Evolutionary conservation across 2,329 filamentous ascomycete genomes (phyloP).

Genomic region (Dactylellina leptospora): DNA sequence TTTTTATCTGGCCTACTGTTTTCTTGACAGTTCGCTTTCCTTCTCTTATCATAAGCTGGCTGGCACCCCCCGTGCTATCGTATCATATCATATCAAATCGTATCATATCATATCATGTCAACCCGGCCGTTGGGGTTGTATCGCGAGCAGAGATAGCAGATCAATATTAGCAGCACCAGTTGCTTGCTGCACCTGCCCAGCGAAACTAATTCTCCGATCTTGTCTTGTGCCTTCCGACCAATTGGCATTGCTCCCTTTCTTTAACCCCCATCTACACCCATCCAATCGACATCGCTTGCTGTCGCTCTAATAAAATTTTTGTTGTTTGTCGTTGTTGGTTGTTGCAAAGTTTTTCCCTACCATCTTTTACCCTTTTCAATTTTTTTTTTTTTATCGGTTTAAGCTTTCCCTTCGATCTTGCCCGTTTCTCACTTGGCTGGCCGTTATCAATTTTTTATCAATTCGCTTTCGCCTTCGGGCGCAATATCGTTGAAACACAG

Average conservation of each 20-base stretch:
- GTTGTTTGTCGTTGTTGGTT: slow-evolving; percentile 56
- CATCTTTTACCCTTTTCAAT: background rate
- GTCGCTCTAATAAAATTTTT: slow-evolving; percentile 50
- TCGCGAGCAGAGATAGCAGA: slow-evolving; percentile 34
- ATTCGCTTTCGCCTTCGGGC: slow-evolving; percentile 60
- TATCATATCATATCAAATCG: slow-evolving; percentile 40
- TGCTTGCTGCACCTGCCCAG: slow-evolving; percentile 48
- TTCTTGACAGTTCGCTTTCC: slow-evolving; percentile 28
- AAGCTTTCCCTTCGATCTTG: slow-evolving; percentile 28
- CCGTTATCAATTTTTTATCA: slow-evolving; percentile 40
- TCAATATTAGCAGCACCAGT: slow-evolving; percentile 38
- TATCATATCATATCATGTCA: slow-evolving; percentile 34
- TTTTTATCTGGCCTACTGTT: slow-evolving; percentile 36
- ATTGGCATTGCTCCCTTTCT: slow-evolving; percentile 27
- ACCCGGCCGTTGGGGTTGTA: slow-evolving; percentile 18
- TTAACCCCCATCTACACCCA: slow-evolving; percentile 9
- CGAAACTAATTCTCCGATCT: slow-evolving; percentile 46
- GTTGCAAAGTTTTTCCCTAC: slow-evolving; percentile 55
- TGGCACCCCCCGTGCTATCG: slow-evolving; percentile 16
- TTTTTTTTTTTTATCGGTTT: slow-evolving; percentile 17
- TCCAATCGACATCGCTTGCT: slow-evolving; percentile 53
- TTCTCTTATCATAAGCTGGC: slow-evolving; percentile 41
- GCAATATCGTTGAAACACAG: slow-evolving; percentile 61
- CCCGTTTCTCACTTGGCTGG: slow-evolving; percentile 22
- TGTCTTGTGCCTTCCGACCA: slow-evolving; percentile 6